These are phyloP conservation scores for Phanerodontia chrysosporium DNA, from an alignment of 768 basidiomycete species.

Conservation along the genomic window DNA sequence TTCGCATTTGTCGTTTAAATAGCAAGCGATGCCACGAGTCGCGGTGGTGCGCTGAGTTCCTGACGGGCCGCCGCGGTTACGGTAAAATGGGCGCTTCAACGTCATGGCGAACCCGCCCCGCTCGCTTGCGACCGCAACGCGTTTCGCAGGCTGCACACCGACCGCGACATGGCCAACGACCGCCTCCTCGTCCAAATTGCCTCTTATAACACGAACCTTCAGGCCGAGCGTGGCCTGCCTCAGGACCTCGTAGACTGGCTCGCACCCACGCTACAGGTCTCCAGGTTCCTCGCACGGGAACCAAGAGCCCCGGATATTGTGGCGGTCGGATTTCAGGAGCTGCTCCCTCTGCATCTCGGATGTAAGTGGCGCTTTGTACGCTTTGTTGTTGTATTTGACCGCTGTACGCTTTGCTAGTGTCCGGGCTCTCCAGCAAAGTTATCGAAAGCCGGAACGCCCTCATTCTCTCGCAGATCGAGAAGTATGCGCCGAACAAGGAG, in stretches of 20 bases:
- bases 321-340: conserved; percentile 91
- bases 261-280: conserved; percentile 73
- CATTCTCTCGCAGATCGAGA: conserved; percentile 72
- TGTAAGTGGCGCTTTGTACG: conserved; percentile 44
- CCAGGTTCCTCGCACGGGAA: conserved; percentile 61
- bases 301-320: conserved; percentile 78
- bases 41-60: background rate
- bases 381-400: background rate
- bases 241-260: conserved; percentile 94
- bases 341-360: conserved; percentile 84
- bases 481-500: conserved; percentile 67
- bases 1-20: too few relatives aligned
- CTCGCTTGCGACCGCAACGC: background rate
- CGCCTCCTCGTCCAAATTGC: conserved; percentile 71
- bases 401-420: conserved; percentile 42
- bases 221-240: conserved; percentile 66
- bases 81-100: background rate
- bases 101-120: background rate
- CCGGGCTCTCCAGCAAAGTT: conserved; percentile 69
- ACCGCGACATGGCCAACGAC: conserved; percentile 15
- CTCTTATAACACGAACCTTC: conserved; percentile 89
- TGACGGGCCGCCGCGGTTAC: background rate
- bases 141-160: background rate
- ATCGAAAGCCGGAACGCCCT: conserved; percentile 65
- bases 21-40: too few relatives aligned